Base-by-base conservation (phyloP, 257 asterid genomes). In the Schizonepeta tenuifolia region DNA sequence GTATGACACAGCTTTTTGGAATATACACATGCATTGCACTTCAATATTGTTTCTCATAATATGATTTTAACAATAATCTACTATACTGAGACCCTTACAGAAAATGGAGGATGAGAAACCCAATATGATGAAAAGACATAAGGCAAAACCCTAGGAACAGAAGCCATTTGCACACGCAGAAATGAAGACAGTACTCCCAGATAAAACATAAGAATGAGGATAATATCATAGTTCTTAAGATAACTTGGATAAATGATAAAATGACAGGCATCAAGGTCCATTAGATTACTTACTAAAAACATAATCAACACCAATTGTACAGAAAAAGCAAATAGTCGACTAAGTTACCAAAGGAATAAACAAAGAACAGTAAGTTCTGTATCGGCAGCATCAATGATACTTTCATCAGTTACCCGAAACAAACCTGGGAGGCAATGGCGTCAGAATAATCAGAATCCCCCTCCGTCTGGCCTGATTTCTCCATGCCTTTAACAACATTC, bases 391-490 rank as follows among this genome's bases (percentile, higher is more conserved):
- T 24, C 55, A 69, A 51, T n/a, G 21, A 33, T 43, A 75, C 35
- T 35, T 58, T 15, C 21, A 61, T 47, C 11, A 26, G 55, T 51
- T 24, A 14, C 18, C 50, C 41, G 9, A 64, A 15, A 40, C 49
- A 70, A 78, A 90, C 98, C 95, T 92, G 97, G 63, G 86, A 58
- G 50, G 87, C 89, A 60, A 87, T 64, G 53, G 83, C 86, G 67
- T 91, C 97, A 36, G 90, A 78, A 43, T 82, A 66, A 36, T 81
- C 88, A 46, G 82, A 3, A 36, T 80, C 81, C 36, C 83, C 88
- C 57, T 86, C 97, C 5, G 73, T 12, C 21, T 82, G 91, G 40
- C 88, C 90, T 2, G 78, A 64, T 63, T 79, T 79, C 73, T 85
- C 97, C 77, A 79, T 66, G 73, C 79, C 80, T 83, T 81, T 88